Evolutionary conservation across 306 rosid species (phyloP).

Genomic region (Vigna radiata): DNA sequence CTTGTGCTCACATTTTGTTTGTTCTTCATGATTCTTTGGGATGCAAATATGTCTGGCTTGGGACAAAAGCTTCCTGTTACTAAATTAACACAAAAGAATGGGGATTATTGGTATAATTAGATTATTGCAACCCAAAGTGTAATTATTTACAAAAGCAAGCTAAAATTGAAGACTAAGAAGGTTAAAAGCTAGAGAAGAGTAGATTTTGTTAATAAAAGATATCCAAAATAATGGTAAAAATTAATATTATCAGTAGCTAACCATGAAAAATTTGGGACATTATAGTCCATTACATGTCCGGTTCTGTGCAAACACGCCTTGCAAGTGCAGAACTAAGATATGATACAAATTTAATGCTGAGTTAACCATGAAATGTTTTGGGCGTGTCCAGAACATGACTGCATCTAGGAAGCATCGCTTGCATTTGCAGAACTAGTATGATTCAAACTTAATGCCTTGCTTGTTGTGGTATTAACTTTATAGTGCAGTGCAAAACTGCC

Average conservation of each 20-base stretch:
- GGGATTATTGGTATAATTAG: too few relatives aligned
- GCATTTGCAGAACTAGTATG: conserved; percentile 23
- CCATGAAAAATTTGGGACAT: conserved; percentile 1
- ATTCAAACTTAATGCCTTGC: conserved; percentile 13
- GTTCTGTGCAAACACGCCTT: conserved; percentile 18
- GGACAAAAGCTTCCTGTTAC: too few relatives aligned
- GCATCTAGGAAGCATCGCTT: conserved; percentile 15
- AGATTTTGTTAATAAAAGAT: too few relatives aligned
- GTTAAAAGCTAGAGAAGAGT: too few relatives aligned
- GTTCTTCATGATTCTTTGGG: too few relatives aligned
- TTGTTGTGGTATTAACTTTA: background rate
- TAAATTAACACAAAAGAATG: too few relatives aligned
- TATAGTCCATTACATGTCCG: conserved; percentile 2
- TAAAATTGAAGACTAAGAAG: too few relatives aligned
- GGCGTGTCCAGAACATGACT: conserved; percentile 24
- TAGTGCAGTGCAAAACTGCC: background rate
- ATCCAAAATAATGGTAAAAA: too few relatives aligned
- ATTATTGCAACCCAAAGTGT: too few relatives aligned
- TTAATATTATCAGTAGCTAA: background rate
- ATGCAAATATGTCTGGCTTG: too few relatives aligned
- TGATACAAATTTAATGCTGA: conserved; percentile 5
- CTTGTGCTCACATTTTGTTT: too few relatives aligned
- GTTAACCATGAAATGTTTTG: conserved; percentile 4
- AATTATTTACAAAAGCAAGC: too few relatives aligned
- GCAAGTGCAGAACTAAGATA: conserved; percentile 24